Evolutionary conservation across 345 rosid species (phyloP).

Genomic region (Mallotus nudiflorus): DNA sequence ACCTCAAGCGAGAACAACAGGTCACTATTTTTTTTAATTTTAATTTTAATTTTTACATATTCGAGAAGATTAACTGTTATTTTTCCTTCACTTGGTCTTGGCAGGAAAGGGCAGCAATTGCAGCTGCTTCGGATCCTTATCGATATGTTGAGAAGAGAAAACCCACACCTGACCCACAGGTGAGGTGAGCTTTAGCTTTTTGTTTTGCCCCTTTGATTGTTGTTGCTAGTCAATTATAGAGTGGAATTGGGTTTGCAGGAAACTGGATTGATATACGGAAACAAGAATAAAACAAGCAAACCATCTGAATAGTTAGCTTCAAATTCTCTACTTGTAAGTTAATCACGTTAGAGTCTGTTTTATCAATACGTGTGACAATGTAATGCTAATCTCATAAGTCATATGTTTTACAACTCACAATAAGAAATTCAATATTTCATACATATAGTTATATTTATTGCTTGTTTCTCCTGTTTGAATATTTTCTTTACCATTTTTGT

Average conservation of each 20-base stretch:
- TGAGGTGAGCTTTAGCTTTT: constrained; percentile 22
- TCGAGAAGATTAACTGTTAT: too few species aligned
- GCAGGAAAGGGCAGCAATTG: constrained; percentile 76
- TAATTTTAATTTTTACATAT: too few species aligned
- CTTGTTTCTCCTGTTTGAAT: too few species aligned
- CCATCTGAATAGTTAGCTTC: constrained; percentile 24
- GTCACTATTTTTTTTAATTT: constrained; percentile 22
- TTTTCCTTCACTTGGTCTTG: constrained; percentile 1
- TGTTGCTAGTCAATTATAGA: neutral
- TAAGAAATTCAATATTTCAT: neutral
- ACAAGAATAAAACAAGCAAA: constrained; percentile 46
- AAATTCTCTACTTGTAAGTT: constrained; percentile 19
- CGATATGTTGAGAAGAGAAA: constrained; percentile 68
- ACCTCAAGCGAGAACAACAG: constrained; percentile 78
- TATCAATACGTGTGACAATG: neutral
- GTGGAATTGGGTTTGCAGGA: constrained; percentile 37
- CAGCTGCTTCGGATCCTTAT: constrained; percentile 59
- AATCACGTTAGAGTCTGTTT: neutral
- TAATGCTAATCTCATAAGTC: neutral
- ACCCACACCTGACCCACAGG: constrained; percentile 92
- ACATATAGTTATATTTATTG: too few species aligned
- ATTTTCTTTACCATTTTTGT: too few species aligned
- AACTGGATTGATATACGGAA: constrained; percentile 70
- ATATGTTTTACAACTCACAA: neutral
- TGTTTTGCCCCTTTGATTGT: neutral